Evolutionary conservation across 345 rosid genomes (phyloP), one percentile per base, ranked within the genome.

Genomic region (Acer saccharum): DNA sequence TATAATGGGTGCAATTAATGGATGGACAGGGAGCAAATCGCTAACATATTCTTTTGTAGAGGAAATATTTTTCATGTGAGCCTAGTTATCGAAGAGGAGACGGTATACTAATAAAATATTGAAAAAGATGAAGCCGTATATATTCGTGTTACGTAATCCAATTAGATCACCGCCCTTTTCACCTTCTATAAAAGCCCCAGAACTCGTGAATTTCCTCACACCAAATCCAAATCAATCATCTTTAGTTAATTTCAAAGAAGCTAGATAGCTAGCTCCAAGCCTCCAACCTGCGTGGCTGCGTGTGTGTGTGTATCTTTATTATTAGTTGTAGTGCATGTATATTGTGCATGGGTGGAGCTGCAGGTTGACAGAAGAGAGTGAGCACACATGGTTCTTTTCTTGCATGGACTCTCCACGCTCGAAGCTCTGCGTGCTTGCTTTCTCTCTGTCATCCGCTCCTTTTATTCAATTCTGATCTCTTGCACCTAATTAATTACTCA

Each of bases 321-420:
- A 32, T 32, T 32, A 32, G 35, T 32, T 3, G 35, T 32, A 32
- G 39, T 35, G 27, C 27, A 25, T 25, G 39, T 35, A 35, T 35
- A 35, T 35, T 4, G 6, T 35, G 39, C 39, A 35, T 35, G 39
- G 39, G 39, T 35, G 39, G 39, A 35, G 39, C 39, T 35, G 39
- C 39, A 35, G 58, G 50, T 46, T 81, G 84, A 81, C 81, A 78
- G 84, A 81, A 81, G 81, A 81, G 81, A 81, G 84, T 23, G 81
- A 78, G 84, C 84, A 81, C 81, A 68, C 58, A 65, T 62, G 79
- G 79, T 74, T 65, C 44, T 63, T 69, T 74, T 69, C 84, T 43
- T 78, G 81, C 84, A 65, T 69, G 78, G 23, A 63, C 4, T 11
- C 14, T 43, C 61, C 72, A 75, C 69, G 84, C 78, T 73, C 10